Percentiles rank a stretch among this genome's conserved stretches.
Conservation (phyloP, 2,329 filamentous ascomycete genomes). For the Pseudogymnoascus sp. region DNA sequence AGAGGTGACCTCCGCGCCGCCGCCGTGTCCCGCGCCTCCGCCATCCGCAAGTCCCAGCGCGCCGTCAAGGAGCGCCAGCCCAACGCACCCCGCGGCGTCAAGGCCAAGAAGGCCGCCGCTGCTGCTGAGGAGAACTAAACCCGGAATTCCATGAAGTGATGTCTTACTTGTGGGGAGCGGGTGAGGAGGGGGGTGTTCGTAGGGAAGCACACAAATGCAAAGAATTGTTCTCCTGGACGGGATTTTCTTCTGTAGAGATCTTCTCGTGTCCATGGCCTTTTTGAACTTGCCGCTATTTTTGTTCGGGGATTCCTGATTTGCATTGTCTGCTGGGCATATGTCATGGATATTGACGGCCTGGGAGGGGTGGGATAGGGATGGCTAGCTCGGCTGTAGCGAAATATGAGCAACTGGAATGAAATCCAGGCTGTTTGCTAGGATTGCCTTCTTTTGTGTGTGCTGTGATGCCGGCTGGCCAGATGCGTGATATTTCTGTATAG, state of each 20-base stretch:
- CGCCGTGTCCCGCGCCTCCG: conserved; percentile 80
- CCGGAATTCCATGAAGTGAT: background rate
- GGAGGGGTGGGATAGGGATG: conserved; percentile 11
- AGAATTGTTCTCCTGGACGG: conserved; percentile 10
- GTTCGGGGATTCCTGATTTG: background rate
- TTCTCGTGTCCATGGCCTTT: conserved; percentile 1
- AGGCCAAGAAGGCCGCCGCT: conserved; percentile 63
- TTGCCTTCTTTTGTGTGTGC: background rate
- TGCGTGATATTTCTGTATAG: background rate
- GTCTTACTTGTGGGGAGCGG: background rate
- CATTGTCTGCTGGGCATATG: conserved; percentile 1
- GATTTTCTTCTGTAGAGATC: background rate
- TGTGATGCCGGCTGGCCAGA: background rate
- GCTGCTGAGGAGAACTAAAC: conserved; percentile 40
- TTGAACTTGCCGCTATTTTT: background rate
- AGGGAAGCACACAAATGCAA: conserved; percentile 5
- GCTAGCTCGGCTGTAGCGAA: conserved; percentile 15
- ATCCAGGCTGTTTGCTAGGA: background rate
- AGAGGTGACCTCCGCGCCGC: conserved; percentile 67
- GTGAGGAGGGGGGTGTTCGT: background rate
- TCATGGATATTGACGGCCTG: conserved; percentile 12
- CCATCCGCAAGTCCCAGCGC: conserved; percentile 72
- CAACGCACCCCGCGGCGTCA: conserved; percentile 69
- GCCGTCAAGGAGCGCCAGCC: conserved; percentile 68
- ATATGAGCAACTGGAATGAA: conserved; percentile 12